Percentiles rank a stretch among this genome's conserved stretches.
These are phyloP conservation scores for Martiniozyma asiatica DNA, from an alignment of 1,139 yeast species.

Conservation along the genomic window DNA sequence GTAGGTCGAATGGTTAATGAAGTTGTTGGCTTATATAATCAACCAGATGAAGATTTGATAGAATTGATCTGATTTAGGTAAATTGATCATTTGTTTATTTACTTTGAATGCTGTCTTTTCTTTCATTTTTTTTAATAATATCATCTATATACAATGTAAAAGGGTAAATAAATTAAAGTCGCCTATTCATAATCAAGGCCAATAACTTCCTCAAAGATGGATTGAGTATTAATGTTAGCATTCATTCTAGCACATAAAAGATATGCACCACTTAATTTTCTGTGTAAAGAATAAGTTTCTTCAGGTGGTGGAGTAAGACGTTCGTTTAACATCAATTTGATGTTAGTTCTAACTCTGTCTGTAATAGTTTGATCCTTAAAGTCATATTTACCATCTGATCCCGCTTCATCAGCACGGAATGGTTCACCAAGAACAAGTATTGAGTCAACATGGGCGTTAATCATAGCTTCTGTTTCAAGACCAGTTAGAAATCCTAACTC, in stretches of 20 bases:
- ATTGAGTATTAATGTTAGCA: conserved; percentile 75
- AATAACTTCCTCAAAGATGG: conserved; percentile 63
- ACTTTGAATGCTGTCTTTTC: neutral
- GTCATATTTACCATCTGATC: conserved; percentile 44
- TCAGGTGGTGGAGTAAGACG: conserved; percentile 96
- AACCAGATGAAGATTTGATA: conserved; percentile 20
- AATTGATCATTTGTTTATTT: conserved; percentile 1
- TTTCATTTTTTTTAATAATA: neutral
- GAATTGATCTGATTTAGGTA: conserved; percentile 10
- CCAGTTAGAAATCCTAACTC: conserved; percentile 88
- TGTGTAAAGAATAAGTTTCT: conserved; percentile 88
- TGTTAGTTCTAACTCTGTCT: conserved; percentile 77
- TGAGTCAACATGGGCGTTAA: conserved; percentile 85
- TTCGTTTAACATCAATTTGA: conserved; percentile 80
- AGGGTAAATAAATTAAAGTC: too few species aligned
- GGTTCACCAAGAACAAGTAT: conserved; percentile 91
- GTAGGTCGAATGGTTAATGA: conserved; percentile 43
- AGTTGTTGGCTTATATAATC: conserved; percentile 51
- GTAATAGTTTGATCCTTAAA: conserved; percentile 83
- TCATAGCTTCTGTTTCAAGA: conserved; percentile 75
- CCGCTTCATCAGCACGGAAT: conserved; percentile 41
- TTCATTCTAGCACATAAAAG: conserved; percentile 75
- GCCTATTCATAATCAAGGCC: conserved; percentile 27
- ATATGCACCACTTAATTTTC: conserved; percentile 91
- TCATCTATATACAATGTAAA: too few species aligned